phyloP scores from a whole-genome alignment of 345 rosid species.

The Mangifera indica region DNA sequence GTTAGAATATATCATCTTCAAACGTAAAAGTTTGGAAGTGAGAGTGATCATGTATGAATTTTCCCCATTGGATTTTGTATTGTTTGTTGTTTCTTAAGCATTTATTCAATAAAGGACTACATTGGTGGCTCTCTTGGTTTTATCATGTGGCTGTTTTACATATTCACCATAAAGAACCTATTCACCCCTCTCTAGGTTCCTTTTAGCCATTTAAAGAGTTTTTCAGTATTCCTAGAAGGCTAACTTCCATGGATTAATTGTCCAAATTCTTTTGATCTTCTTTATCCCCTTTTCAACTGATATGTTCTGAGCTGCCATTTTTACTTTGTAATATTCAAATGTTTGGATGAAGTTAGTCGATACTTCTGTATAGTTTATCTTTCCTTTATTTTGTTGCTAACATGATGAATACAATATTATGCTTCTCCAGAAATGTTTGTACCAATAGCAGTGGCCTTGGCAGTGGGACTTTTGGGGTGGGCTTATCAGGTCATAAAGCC shows the following conservation, averaged over 20 bases:
- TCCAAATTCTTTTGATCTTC: not conserved
- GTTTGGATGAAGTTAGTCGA: not conserved
- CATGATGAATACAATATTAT: not conserved
- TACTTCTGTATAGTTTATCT: not conserved
- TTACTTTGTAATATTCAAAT: not conserved
- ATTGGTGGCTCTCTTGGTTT: not conserved
- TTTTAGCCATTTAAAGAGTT: too few relatives aligned
- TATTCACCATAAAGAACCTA: too few relatives aligned
- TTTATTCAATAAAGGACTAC: not conserved
- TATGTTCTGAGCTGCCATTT: not conserved
- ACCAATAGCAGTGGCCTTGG: slow-evolving; percentile 44
- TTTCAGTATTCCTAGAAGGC: not conserved
- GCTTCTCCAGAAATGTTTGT: slow-evolving; percentile 46
- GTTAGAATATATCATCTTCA: not conserved
- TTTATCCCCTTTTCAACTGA: not conserved
- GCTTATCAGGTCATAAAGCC: slow-evolving; percentile 56
- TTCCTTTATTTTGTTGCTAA: not conserved
- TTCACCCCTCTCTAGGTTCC: too few relatives aligned
- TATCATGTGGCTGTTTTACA: not conserved
- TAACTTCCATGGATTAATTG: not conserved
- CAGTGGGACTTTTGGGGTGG: slow-evolving; percentile 52
- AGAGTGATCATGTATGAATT: not conserved
- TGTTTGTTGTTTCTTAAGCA: not conserved
- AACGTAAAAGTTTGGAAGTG: not conserved
- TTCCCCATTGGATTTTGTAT: not conserved